Conservation (phyloP, 768 basidiomycete genomes). For the Amanita phalloides region DNA sequence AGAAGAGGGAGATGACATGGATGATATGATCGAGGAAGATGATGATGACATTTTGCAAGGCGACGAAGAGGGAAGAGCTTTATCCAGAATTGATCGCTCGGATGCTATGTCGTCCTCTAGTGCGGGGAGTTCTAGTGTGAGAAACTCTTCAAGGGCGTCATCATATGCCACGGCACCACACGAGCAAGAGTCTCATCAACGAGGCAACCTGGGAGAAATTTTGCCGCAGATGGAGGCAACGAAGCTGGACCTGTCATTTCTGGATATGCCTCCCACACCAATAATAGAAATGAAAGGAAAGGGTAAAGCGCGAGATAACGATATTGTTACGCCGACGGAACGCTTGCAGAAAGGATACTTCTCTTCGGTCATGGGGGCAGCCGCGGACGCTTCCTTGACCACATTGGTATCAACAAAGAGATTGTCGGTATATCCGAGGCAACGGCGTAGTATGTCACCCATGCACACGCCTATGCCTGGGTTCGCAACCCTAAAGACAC, state of each 20-base stretch:
- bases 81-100: slow-evolving; percentile 2
- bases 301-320: slow-evolving; percentile 11
- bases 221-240: slow-evolving; percentile 20
- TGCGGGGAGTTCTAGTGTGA: slow-evolving; percentile 1
- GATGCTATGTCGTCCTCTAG: neutral
- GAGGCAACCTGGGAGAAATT: neutral
- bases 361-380: neutral
- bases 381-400: neutral
- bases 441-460: neutral
- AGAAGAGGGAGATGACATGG: slow-evolving; percentile 23
- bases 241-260: slow-evolving; percentile 22
- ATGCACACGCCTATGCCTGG: neutral
- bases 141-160: neutral
- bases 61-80: slow-evolving; percentile 12
- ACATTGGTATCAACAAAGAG: neutral
- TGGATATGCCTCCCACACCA: slow-evolving; percentile 9
- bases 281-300: slow-evolving; percentile 15
- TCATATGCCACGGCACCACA: neutral
- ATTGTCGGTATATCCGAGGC: neutral
- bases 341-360: slow-evolving; percentile 1
- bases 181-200: neutral
- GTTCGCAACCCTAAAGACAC: neutral
- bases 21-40: slow-evolving; percentile 20
- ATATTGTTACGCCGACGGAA: slow-evolving; percentile 7
- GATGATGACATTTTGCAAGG: slow-evolving; percentile 16